These are phyloP conservation scores for Herpetomonas tarakana DNA, from an alignment of 208 protist genomes.

Conservation along the genomic window DNA sequence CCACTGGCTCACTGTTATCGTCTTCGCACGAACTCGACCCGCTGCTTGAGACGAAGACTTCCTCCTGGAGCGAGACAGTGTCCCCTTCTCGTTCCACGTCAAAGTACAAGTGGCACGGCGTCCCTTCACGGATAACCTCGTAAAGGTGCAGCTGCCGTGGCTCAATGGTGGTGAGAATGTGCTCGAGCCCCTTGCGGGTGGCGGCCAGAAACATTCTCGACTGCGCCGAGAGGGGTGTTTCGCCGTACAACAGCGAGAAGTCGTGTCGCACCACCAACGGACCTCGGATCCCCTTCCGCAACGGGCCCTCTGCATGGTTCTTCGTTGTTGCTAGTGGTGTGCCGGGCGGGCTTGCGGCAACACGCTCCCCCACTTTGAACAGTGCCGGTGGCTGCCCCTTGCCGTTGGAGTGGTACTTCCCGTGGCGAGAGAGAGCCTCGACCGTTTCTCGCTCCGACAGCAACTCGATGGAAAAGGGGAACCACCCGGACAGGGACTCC, in stretches of 20 bases:
- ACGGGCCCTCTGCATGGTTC: no score
- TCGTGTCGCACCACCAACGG: slow-evolving; percentile 31
- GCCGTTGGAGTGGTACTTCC: no score
- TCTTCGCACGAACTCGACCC: no score
- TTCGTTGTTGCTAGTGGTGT: no score
- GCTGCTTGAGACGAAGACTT: no score
- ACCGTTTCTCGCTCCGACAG: slow-evolving; percentile 61
- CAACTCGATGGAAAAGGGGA: slow-evolving; percentile 83
- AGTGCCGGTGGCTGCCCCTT: no score
- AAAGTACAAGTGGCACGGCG: slow-evolving; percentile 79
- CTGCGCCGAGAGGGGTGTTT: slow-evolving; percentile 51
- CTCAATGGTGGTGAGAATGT: slow-evolving; percentile 33
- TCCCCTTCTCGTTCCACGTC: slow-evolving; percentile 78
- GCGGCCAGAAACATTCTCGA: slow-evolving; percentile 74
- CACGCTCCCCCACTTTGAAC: no score
- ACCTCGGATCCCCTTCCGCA: background rate
- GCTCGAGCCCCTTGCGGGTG: slow-evolving; percentile 24
- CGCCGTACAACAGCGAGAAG: slow-evolving; percentile 65
- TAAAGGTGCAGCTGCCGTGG: slow-evolving; percentile 73
- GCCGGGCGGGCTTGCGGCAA: no score
- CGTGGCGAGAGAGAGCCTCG: no score
- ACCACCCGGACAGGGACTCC: slow-evolving; percentile 23
- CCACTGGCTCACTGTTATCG: background rate
- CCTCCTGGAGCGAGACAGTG: slow-evolving; percentile 16
- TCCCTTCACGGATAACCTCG: slow-evolving; percentile 74